Evolutionary conservation across 2,329 filamentous ascomycete genomes (phyloP).

Genomic region (Knoxdaviesia capensis): DNA sequence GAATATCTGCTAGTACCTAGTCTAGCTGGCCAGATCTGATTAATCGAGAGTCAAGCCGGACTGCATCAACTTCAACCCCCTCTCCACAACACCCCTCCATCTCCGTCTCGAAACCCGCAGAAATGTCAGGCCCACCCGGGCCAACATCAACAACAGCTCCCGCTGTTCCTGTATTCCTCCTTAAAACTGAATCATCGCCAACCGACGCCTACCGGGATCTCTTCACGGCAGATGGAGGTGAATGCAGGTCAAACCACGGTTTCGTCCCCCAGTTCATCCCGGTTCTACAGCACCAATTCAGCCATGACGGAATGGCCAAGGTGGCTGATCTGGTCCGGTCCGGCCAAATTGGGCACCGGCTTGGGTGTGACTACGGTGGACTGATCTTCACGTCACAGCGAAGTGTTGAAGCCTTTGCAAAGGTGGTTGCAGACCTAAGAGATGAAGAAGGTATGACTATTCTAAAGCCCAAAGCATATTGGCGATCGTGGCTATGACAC

Average conservation of each 20-base stretch:
- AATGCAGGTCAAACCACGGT: slow-evolving; percentile 9
- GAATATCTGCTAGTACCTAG: no score
- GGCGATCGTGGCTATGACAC: slow-evolving; percentile 1
- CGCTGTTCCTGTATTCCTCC: slow-evolving; percentile 41
- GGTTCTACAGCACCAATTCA: slow-evolving; percentile 52
- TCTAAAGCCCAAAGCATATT: no score
- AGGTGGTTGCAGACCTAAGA: slow-evolving; percentile 23
- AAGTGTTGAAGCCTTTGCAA: slow-evolving; percentile 58
- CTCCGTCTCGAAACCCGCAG: no score
- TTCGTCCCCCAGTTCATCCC: slow-evolving; percentile 56
- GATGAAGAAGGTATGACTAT: no score
- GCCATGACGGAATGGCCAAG: slow-evolving; percentile 32
- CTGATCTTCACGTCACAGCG: slow-evolving; percentile 70
- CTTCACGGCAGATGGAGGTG: slow-evolving; percentile 23
- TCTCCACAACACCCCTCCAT: no score
- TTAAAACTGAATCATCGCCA: slow-evolving; percentile 60
- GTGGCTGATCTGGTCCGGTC: slow-evolving; percentile 29
- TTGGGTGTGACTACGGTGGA: slow-evolving; percentile 38
- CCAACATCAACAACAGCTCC: neutral
- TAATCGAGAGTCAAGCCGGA: no score
- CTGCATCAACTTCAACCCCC: no score
- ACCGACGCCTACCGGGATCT: slow-evolving; percentile 53
- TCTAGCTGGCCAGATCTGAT: no score
- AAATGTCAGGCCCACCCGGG: no score
- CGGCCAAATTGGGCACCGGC: slow-evolving; percentile 16